phyloP scores from a whole-genome alignment of 2,329 filamentous ascomycete species.

The Hypoxylon sp. region DNA sequence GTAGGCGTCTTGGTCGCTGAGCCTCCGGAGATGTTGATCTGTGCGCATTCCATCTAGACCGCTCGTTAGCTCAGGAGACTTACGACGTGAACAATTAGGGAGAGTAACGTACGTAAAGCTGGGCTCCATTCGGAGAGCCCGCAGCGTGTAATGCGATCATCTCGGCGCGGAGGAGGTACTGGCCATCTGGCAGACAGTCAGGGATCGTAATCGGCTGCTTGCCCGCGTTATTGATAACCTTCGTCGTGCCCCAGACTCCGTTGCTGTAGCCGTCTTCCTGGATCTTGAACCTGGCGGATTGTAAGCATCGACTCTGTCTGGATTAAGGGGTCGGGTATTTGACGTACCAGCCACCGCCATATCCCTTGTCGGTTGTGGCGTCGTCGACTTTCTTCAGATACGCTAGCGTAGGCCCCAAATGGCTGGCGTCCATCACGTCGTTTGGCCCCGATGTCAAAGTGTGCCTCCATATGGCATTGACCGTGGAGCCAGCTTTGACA shows the following conservation, averaged over 20 bases:
- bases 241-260: constrained; percentile 54
- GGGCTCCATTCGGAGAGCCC: constrained; percentile 60
- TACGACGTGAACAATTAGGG: too few species aligned
- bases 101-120: constrained; percentile 59
- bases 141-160: constrained; percentile 71
- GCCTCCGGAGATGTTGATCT: constrained; percentile 52
- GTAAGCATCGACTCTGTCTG: neutral
- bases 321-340: neutral
- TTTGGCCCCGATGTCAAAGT: constrained; percentile 64
- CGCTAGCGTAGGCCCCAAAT: constrained; percentile 68
- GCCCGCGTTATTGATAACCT: constrained; percentile 64
- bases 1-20: constrained; percentile 52
- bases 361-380: constrained; percentile 61
- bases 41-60: constrained; percentile 61
- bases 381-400: constrained; percentile 70
- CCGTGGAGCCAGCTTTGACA: constrained; percentile 66
- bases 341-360: constrained; percentile 60
- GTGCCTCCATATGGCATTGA: constrained; percentile 70
- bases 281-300: constrained; percentile 55
- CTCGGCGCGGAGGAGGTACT: constrained; percentile 73
- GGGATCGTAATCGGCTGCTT: constrained; percentile 69
- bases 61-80: neutral
- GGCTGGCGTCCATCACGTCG: constrained; percentile 70
- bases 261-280: constrained; percentile 50
- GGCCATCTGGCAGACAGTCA: constrained; percentile 65